A percentile compares a stretch with the other conserved stretches of the same genome.
Conservation (phyloP, 805 yeast species). For the Nakazawaea ernobii region DNA sequence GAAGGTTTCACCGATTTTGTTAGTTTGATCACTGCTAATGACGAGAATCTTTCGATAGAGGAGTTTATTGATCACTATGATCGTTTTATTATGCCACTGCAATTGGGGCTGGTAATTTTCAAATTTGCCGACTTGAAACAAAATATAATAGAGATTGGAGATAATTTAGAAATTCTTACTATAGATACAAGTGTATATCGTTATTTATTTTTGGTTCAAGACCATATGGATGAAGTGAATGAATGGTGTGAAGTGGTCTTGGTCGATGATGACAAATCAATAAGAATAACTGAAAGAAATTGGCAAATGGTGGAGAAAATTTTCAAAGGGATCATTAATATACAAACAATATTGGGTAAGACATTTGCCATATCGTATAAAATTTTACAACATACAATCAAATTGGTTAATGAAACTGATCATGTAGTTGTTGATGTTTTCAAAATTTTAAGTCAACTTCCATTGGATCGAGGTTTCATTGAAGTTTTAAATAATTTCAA, state of each 20-base stretch:
- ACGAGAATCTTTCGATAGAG: background rate
- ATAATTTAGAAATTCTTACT: background rate
- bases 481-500: background rate
- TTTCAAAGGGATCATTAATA: constrained; percentile 3
- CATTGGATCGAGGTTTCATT: background rate
- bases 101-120: constrained; percentile 7
- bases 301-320: background rate
- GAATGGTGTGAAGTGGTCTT: constrained; percentile 10
- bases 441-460: background rate
- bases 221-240: background rate
- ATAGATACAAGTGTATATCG: constrained; percentile 4
- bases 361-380: background rate
- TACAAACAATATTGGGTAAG: background rate
- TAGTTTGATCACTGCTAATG: background rate
- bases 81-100: background rate
- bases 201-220: background rate
- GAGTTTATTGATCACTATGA: constrained; percentile 2
- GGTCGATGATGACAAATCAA: background rate
- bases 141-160: background rate
- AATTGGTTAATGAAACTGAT: background rate
- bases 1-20: background rate
- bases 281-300: background rate
- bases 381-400: background rate
- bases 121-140: constrained; percentile 3
- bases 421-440: background rate